Conservation (phyloP, 2,329 filamentous ascomycete species). For the Cytospora paraplurivora region DNA sequence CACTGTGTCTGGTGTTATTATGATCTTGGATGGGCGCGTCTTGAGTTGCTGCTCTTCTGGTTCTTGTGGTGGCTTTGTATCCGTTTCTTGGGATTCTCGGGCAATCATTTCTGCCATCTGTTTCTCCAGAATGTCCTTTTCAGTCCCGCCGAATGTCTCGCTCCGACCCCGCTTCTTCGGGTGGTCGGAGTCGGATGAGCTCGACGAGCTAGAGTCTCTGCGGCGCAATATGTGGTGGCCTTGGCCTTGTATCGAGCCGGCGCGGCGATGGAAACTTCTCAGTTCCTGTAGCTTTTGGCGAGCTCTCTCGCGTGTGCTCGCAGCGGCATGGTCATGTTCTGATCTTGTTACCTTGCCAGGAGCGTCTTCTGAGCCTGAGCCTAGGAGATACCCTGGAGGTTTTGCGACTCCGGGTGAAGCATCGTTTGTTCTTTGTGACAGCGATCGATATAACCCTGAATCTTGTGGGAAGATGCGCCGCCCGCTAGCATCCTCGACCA, state of each 20-base stretch:
- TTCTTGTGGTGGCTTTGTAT: conserved; percentile 37
- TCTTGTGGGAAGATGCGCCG: conserved; percentile 66
- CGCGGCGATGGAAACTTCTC: conserved; percentile 57
- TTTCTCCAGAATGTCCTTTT: conserved; percentile 58
- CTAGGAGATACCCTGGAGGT: conserved; percentile 20
- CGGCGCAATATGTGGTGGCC: conserved; percentile 56
- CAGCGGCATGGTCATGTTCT: conserved; percentile 50
- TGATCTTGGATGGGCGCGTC: conserved; percentile 36
- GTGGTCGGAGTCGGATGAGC: conserved; percentile 61
- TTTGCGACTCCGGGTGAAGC: conserved; percentile 10
- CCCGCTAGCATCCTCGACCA: conserved; percentile 80
- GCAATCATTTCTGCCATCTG: conserved; percentile 65
- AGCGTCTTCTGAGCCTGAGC: conserved; percentile 32
- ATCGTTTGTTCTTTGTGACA: conserved; percentile 32
- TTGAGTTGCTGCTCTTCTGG: conserved; percentile 40
- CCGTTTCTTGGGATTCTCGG: conserved; percentile 51
- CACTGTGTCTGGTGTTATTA: conserved; percentile 39
- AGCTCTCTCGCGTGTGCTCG: conserved; percentile 59
- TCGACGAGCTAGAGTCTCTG: conserved; percentile 58
- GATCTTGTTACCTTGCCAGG: conserved; percentile 36
- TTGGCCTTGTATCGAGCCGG: conserved; percentile 45
- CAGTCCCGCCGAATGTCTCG: conserved; percentile 52
- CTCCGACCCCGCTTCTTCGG: conserved; percentile 45
- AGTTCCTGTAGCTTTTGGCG: conserved; percentile 63
- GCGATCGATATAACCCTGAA: conserved; percentile 34